These are phyloP conservation scores for Globisporangium abappressorium DNA, from an alignment of 352 stramenopile genomes.

Conservation along the genomic window DNA sequence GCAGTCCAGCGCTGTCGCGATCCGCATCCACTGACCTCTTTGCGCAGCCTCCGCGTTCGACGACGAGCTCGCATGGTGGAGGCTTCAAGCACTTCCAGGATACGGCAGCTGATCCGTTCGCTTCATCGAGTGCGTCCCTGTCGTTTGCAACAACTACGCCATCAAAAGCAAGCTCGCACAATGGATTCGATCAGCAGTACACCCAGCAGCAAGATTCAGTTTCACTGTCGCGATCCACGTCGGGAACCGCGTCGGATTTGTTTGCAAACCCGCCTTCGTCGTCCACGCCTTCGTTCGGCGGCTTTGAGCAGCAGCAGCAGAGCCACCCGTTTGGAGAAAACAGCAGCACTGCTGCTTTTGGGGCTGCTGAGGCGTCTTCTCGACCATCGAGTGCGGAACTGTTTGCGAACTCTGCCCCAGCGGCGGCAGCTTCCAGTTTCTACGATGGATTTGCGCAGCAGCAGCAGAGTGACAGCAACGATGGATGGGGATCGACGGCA, in stretches of 20 bases:
- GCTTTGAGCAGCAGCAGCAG: conserved; percentile 12
- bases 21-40: conserved; percentile 8
- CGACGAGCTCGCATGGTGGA: conserved; percentile 3
- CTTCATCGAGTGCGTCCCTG: conserved; percentile 5
- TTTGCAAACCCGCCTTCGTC: conserved; percentile 9
- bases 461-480: not conserved
- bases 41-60: conserved; percentile 10
- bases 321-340: not conserved
- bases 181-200: conserved; percentile 6
- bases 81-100: conserved; percentile 8
- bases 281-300: conserved; percentile 8
- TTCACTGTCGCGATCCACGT: conserved; percentile 3
- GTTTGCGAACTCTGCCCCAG: conserved; percentile 10
- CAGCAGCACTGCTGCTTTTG: not conserved
- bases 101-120: conserved; percentile 18
- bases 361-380: not conserved
- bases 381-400: conserved; percentile 5
- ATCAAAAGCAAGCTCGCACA: conserved; percentile 4
- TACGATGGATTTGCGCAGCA: conserved; percentile 8
- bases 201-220: conserved; percentile 6
- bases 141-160: conserved; percentile 5
- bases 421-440: not conserved
- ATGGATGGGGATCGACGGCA: not conserved
- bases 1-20: not conserved
- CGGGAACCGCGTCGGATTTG: conserved; percentile 9